These are phyloP conservation scores for Ailanthus altissimus DNA, from an alignment of 345 rosid genomes.

Conservation along the genomic window DNA sequence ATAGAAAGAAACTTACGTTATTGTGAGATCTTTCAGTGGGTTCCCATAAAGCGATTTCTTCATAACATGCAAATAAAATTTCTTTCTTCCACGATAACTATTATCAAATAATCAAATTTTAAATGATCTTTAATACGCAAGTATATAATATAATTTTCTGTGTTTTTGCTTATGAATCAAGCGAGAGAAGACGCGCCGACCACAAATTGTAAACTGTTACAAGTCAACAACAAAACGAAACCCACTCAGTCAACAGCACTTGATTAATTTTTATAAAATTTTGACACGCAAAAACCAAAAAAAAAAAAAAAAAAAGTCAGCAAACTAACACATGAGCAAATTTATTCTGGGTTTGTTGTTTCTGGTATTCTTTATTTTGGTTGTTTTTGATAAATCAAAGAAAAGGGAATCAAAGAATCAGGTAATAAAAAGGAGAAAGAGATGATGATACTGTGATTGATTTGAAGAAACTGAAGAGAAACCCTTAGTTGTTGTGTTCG, in stretches of 20 bases:
- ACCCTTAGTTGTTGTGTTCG: not conserved
- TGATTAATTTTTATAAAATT: not conserved
- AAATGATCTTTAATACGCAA: not conserved
- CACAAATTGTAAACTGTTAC: not conserved
- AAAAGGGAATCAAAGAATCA: not conserved
- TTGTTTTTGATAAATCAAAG: not conserved
- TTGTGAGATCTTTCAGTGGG: slow-evolving; percentile 6
- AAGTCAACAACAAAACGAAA: slow-evolving; percentile 10
- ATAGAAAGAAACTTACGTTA: slow-evolving; percentile 14
- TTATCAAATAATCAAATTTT: not conserved
- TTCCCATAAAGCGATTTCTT: slow-evolving; percentile 10
- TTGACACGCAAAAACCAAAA: not conserved
- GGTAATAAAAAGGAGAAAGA: not conserved
- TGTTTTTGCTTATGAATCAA: slow-evolving; percentile 8
- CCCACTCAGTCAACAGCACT: not conserved
- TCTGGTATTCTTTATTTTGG: not conserved
- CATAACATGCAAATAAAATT: slow-evolving; percentile 9
- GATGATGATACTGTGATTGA: not conserved
- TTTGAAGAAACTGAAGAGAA: not conserved
- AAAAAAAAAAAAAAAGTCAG: not conserved
- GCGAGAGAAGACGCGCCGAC: slow-evolving; percentile 26
- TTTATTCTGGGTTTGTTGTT: not conserved
- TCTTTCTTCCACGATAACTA: not conserved
- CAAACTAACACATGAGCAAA: not conserved
- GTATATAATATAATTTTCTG: not conserved